phyloP scores from a whole-genome alignment of 371 early-diverging fungal genomes.

The Rhizopus delemar region DNA sequence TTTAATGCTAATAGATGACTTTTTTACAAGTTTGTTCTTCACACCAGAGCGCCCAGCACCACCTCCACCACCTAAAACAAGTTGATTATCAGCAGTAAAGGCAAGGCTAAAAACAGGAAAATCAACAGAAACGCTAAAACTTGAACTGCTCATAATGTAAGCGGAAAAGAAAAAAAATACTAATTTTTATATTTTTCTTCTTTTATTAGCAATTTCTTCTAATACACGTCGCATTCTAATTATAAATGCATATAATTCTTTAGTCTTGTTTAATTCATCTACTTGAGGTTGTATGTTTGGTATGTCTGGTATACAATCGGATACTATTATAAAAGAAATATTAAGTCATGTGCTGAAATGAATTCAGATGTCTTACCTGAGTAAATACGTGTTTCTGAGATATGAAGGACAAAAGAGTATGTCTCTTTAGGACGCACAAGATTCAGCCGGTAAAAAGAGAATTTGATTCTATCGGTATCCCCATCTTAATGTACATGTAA shows the following conservation, averaged over 20 bases:
- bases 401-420: neutral
- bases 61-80: conserved; percentile 73
- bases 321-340: conserved; percentile 1
- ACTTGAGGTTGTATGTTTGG: neutral
- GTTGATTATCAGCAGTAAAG: conserved; percentile 56
- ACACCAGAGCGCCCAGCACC: conserved; percentile 71
- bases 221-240: conserved; percentile 1
- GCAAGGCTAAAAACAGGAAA: conserved; percentile 68
- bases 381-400: conserved; percentile 1
- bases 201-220: neutral
- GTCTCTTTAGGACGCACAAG: neutral
- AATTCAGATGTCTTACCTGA: conserved; percentile 1
- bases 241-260: conserved; percentile 12
- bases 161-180: conserved; percentile 4
- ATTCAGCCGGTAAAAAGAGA: neutral
- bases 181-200: neutral
- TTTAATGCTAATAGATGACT: neutral
- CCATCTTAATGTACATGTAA: neutral
- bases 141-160: conserved; percentile 27
- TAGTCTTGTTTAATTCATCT: conserved; percentile 1
- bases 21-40: conserved; percentile 66
- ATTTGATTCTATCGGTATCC: neutral
- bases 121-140: conserved; percentile 53
- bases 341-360: neutral
- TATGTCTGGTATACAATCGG: conserved; percentile 3